phyloP scores from a whole-genome alignment of 306 rosid genomes.

The Boehmeria nivea region DNA sequence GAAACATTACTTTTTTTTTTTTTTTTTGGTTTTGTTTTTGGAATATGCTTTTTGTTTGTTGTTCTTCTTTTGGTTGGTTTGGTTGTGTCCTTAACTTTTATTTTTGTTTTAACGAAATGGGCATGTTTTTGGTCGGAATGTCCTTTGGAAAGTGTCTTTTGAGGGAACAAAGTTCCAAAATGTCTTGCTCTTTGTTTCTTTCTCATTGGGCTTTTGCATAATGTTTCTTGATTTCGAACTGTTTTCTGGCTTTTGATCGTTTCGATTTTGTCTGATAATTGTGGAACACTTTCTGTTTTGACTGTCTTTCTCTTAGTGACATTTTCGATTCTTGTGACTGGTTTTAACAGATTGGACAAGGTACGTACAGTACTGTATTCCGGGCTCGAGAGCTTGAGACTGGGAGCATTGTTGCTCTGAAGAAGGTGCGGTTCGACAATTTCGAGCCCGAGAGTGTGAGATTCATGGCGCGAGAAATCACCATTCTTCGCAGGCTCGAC shows the following conservation, averaged over 20 bases:
- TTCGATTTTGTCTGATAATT: too few species aligned
- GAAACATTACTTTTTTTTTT: neutral
- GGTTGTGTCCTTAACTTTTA: neutral
- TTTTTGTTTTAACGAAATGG: neutral
- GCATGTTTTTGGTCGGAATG: neutral
- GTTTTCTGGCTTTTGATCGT: too few species aligned
- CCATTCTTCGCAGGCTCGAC: slow-evolving; percentile 91
- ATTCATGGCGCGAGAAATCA: slow-evolving; percentile 92
- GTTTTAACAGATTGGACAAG: slow-evolving; percentile 83
- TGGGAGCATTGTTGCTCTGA: slow-evolving; percentile 85
- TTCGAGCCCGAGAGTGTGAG: slow-evolving; percentile 97
- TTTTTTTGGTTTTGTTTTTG: neutral
- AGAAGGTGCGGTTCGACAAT: slow-evolving; percentile 97
- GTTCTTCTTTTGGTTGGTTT: neutral
- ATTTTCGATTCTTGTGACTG: slow-evolving; percentile 2
- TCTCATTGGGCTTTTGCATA: neutral
- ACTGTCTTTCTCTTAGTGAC: too few species aligned
- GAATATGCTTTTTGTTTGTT: neutral
- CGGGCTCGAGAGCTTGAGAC: slow-evolving; percentile 83
- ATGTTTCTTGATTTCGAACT: too few species aligned
- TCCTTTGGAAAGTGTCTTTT: slow-evolving; percentile 1
- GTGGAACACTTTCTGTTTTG: too few species aligned
- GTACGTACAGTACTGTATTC: slow-evolving; percentile 91
- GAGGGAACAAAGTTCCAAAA: neutral
- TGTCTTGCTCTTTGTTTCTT: too few species aligned